A percentile compares a stretch with the other conserved stretches of the same genome.
Evolutionary conservation across 2,329 filamentous ascomycete species (phyloP).

Genomic region (Zalaria obscura): DNA sequence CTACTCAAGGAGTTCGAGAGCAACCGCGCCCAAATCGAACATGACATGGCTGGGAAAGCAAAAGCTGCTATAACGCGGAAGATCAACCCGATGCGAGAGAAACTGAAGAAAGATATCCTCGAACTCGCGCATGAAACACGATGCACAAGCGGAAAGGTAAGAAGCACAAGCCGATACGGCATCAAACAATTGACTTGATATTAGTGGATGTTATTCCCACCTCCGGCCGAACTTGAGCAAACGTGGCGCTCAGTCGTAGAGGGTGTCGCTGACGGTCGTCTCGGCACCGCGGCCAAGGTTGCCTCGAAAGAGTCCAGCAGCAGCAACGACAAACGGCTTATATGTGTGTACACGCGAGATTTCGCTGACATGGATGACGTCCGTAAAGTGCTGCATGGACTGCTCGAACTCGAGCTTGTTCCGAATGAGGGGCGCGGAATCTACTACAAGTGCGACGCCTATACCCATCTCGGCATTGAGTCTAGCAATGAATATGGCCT

Average conservation of each 20-base stretch:
- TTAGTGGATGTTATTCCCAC: conserved; percentile 63
- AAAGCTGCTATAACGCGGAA: conserved; percentile 22
- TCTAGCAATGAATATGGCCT: conserved; percentile 26
- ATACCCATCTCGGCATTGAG: conserved; percentile 28
- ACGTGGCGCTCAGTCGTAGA: conserved; percentile 54
- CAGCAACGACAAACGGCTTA: conserved; percentile 32
- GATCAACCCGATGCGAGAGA: conserved; percentile 26
- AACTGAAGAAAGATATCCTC: conserved; percentile 41
- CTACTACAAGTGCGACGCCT: conserved; percentile 65
- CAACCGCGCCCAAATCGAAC: conserved; percentile 34
- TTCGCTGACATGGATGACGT: conserved; percentile 58
- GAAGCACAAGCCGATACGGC: conserved; percentile 2
- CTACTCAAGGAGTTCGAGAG: conserved; percentile 37
- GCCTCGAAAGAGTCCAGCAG: conserved; percentile 34
- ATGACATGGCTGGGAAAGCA: conserved; percentile 35
- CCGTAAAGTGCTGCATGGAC: conserved; percentile 43
- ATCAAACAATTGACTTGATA: not conserved
- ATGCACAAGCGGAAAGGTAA: conserved; percentile 53
- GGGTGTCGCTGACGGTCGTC: conserved; percentile 51
- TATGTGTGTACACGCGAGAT: conserved; percentile 68
- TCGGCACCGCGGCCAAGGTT: conserved; percentile 64
- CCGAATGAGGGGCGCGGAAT: conserved; percentile 33
- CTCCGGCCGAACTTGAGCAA: conserved; percentile 38
- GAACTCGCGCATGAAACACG: conserved; percentile 44
- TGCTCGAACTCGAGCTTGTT: conserved; percentile 46